Evolutionary conservation across 2,329 filamentous ascomycete species (phyloP), one percentile per base, ranked within the genome.

Genomic region (Myriosclerotinia duriaeana): DNA sequence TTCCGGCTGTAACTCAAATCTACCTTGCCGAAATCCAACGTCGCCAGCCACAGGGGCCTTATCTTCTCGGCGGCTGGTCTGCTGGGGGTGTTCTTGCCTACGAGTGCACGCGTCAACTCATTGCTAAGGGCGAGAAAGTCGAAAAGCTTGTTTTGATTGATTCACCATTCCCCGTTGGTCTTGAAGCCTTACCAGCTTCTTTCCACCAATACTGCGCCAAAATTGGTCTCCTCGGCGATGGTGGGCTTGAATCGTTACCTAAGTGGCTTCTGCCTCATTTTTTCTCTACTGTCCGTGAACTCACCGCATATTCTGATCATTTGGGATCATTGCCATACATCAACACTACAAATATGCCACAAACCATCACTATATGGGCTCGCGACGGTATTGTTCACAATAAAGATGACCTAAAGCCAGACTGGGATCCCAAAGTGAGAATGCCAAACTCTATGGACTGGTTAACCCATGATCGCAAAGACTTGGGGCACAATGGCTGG

Each of bases 181-280:
- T 92, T 5, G 86, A 91, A 77, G 85, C 86, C 17, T 82, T 90
- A 1, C 89, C 89, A 3, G 74, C 77, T 12, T 68, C 66, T 5
- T 66, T 74, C 46, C 70, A 64, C 83, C 79, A 83, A 69, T 92
- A 89, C 82, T 90, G 91, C 73, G 87, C 89, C 66, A 81, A 83
- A 64, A 88, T 91, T 64, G 89, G 89, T 64, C 84, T 92, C 2
- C 84, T 91, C 36, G 89, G 89, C 30, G 86, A 82, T 34, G 81
- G 53, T 30, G 59, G 60, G 3, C 66, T 63, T 79, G 48, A 82
- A 30, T 66, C 65, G 42, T 59, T 68, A 22, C 89, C 89, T 0
- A 79, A 83, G n/a, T 92, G 89, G 89, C 83, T 92, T 30, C 82
- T 90, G 2, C 87, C 87, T 64, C 89, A 92, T 78, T 92, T 92